These are phyloP conservation scores for Saccharomycopsis fermentans DNA, from an alignment of 805 yeast species.

Conservation along the genomic window DNA sequence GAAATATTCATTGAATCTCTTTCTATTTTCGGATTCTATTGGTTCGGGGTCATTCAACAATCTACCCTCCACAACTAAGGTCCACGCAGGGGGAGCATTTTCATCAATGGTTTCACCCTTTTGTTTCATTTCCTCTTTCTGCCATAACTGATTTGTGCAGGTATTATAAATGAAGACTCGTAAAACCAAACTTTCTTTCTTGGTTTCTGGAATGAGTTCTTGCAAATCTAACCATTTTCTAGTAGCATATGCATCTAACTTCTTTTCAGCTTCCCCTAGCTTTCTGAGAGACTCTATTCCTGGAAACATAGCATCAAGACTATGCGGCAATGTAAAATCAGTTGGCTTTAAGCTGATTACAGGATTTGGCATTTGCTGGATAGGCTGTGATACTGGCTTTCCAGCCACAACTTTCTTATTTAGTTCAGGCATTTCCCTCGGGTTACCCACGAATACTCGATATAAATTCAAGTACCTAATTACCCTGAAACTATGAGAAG, in stretches of 20 bases:
- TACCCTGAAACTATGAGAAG: too few relatives aligned
- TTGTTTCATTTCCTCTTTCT: slow-evolving; percentile 24
- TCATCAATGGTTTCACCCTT: slow-evolving; percentile 21
- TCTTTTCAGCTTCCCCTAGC: slow-evolving; percentile 70
- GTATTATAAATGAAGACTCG: slow-evolving; percentile 79
- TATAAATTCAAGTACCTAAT: too few relatives aligned
- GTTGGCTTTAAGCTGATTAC: slow-evolving; percentile 34
- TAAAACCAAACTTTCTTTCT: slow-evolving; percentile 45
- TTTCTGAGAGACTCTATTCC: slow-evolving; percentile 65
- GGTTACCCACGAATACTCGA: neutral
- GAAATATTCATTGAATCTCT: slow-evolving; percentile 68
- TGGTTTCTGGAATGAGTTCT: slow-evolving; percentile 43
- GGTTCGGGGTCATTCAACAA: slow-evolving; percentile 44
- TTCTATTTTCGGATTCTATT: slow-evolving; percentile 38
- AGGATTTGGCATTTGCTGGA: slow-evolving; percentile 19
- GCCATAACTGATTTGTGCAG: slow-evolving; percentile 87
- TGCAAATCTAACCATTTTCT: slow-evolving; percentile 81
- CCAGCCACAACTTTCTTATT: slow-evolving; percentile 19
- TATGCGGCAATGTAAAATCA: slow-evolving; percentile 40
- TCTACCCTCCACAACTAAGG: slow-evolving; percentile 81
- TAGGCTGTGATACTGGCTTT: slow-evolving; percentile 19
- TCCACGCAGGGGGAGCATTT: slow-evolving; percentile 53
- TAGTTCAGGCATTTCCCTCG: neutral
- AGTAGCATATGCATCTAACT: slow-evolving; percentile 69
- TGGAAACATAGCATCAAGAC: slow-evolving; percentile 41